Percentiles rank a stretch among this genome's conserved stretches.
phyloP scores from a whole-genome alignment of 2,329 filamentous ascomycete species.

The Fusarium tjaetaba region DNA sequence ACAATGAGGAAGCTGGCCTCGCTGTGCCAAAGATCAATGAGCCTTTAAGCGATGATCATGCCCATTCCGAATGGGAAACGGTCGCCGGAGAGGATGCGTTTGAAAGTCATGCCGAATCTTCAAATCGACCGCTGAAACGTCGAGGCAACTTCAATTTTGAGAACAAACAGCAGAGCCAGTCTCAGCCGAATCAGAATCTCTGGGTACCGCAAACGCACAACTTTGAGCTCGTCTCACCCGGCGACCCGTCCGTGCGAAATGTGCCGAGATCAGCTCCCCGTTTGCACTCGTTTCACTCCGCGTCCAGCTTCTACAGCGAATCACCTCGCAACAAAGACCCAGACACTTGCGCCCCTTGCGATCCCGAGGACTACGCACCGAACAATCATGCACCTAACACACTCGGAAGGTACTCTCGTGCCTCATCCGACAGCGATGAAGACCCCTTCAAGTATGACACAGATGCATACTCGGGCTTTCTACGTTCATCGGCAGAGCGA shows the following conservation, averaged over 20 bases:
- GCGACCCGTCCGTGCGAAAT: conserved; percentile 15
- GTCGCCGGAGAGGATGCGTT: conserved; percentile 42
- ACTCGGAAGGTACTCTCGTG: conserved; percentile 37
- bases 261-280: conserved; percentile 16
- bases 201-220: conserved; percentile 10
- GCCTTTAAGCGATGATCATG: conserved; percentile 28
- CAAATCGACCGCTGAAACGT: conserved; percentile 9
- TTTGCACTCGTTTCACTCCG: conserved; percentile 42
- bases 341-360: neutral
- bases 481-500: conserved; percentile 53
- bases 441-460: conserved; percentile 61
- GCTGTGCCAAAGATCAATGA: neutral
- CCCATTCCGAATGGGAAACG: conserved; percentile 47
- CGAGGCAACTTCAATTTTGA: conserved; percentile 30
- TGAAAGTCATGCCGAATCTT: conserved; percentile 11
- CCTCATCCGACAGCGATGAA: conserved; percentile 49
- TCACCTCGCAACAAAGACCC: conserved; percentile 4
- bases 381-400: conserved; percentile 8
- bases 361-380: neutral
- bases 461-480: conserved; percentile 50
- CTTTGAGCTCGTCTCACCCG: conserved; percentile 23
- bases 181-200: neutral
- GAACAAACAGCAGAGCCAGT: conserved; percentile 14
- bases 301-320: conserved; percentile 43
- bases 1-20: neutral